These are phyloP conservation scores for Candolleomyces aberdarensis DNA, from an alignment of 768 basidiomycete species.

Conservation along the genomic window DNA sequence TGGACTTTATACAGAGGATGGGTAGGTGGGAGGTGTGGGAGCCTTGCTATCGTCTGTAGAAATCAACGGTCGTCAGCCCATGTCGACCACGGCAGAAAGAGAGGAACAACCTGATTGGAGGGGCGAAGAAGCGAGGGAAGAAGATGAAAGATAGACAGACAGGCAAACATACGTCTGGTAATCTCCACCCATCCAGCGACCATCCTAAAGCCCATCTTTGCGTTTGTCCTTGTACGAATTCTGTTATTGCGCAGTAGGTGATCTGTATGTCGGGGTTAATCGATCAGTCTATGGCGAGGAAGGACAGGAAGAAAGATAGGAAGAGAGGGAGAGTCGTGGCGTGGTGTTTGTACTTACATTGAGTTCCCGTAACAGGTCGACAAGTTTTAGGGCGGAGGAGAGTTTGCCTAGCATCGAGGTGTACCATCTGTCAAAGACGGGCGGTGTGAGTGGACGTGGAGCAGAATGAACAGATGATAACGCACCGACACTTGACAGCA, in stretches of 20 bases:
- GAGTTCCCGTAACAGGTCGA: constrained; percentile 46
- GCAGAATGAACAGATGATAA: no score
- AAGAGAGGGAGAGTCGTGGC: no score
- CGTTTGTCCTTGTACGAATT: constrained; percentile 85
- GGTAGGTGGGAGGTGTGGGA: constrained; percentile 29
- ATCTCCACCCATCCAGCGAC: constrained; percentile 62
- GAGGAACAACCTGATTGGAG: no score
- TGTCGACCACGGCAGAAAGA: no score
- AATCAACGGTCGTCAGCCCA: not conserved
- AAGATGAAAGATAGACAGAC: not conserved
- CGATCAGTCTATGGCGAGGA: no score
- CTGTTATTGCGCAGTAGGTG: constrained; percentile 80
- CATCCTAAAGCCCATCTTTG: constrained; percentile 91
- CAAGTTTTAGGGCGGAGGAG: constrained; percentile 64
- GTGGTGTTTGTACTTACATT: constrained; percentile 31
- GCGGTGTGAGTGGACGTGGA: no score
- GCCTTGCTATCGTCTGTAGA: constrained; percentile 30
- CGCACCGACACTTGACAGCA: constrained; percentile 2
- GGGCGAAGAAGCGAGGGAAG: no score
- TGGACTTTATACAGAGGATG: constrained; percentile 48
- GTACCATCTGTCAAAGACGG: constrained; percentile 75
- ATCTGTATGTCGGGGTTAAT: constrained; percentile 44
- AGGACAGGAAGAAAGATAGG: no score
- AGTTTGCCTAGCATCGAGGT: constrained; percentile 91
- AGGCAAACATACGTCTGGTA: constrained; percentile 70